Base-by-base conservation (phyloP, 192 early-diverging fungal species). In the Borealophlyctis nickersoniae region DNA sequence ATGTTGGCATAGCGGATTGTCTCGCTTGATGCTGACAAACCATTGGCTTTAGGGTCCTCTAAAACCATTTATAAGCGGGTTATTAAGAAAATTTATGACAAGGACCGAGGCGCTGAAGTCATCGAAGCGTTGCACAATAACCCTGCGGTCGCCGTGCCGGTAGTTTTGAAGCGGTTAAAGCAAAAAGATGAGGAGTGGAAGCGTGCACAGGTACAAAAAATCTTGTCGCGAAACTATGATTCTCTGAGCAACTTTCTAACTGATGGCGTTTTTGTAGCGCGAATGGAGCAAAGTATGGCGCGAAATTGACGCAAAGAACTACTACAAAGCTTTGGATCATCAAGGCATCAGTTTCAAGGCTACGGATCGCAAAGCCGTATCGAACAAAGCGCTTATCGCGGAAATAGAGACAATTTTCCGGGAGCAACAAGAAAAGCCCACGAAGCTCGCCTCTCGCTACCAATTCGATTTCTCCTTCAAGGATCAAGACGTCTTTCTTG, bases 101-200 rank as follows among this genome's bases (percentile, higher is more conserved):
- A 73, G 29, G 91, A 89, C 49, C 85, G 92, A 14, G 93, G 91
- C 2, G 50, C 80, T 4, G 95, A 99, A 62, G 88, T 99, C 5
- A 88, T 98, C 73, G 91, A 96, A 36, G 84, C 91, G 4, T 77
- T 99, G 66, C 93, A 98, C 71, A 85, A 87, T 36, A 94, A 92
- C 64, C 95, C 96, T 3, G 87, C 88, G 0, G 86, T 89, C 4
- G 92, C 93, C 0, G 89, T 98, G 13, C 97, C 97, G 1, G 86
- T 99, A 23, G 90, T 99, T 48, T 74, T 99, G 27, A 92, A 89
- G 69, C 87, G 97, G 23, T 76, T 99, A 26, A 95, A 95, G 77
- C 95, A 98, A 67, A 99, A 99, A 72, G 93, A 98, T 72, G 95
- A 99, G 73, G 95, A 98, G 69, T 98, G 94, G 95, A 91, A 91